A percentile compares a stretch with the other conserved stretches of the same genome.
These are phyloP conservation scores for Arthrobotrys pseudoclavata DNA, from an alignment of 2,329 filamentous ascomycete species.

Conservation along the genomic window DNA sequence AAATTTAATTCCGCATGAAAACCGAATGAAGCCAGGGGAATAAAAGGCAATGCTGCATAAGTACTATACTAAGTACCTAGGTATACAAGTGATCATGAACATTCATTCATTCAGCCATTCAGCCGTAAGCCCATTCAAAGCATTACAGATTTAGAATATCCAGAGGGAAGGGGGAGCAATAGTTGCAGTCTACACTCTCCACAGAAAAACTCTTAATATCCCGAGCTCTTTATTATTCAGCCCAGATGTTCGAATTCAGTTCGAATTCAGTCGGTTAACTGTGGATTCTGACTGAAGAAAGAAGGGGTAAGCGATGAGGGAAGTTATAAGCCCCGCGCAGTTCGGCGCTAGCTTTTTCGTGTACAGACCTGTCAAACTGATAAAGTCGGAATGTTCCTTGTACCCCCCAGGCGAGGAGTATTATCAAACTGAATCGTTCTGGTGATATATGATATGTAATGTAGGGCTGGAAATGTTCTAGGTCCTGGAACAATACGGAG, in stretches of 20 bases:
- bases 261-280: slow-evolving; percentile 7
- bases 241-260: neutral
- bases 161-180: neutral
- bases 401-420: slow-evolving; percentile 24
- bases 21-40: neutral
- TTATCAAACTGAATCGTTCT: slow-evolving; percentile 25
- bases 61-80: neutral
- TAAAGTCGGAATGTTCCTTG: slow-evolving; percentile 7
- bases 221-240: neutral
- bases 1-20: neutral
- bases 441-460: neutral
- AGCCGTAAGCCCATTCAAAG: slow-evolving; percentile 21
- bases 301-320: slow-evolving; percentile 29
- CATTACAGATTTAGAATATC: neutral
- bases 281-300: slow-evolving; percentile 19
- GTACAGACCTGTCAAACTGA: slow-evolving; percentile 52
- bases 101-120: slow-evolving; percentile 3
- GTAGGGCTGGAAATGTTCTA: slow-evolving; percentile 6
- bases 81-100: slow-evolving; percentile 32
- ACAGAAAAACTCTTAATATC: neutral
- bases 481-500: slow-evolving; percentile 10
- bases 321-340: slow-evolving; percentile 30
- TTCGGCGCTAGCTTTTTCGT: slow-evolving; percentile 24
- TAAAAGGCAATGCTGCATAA: neutral
- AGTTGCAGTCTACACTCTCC: neutral